Base-by-base conservation (phyloP, 345 rosid species). In the Salix caprea region DNA sequence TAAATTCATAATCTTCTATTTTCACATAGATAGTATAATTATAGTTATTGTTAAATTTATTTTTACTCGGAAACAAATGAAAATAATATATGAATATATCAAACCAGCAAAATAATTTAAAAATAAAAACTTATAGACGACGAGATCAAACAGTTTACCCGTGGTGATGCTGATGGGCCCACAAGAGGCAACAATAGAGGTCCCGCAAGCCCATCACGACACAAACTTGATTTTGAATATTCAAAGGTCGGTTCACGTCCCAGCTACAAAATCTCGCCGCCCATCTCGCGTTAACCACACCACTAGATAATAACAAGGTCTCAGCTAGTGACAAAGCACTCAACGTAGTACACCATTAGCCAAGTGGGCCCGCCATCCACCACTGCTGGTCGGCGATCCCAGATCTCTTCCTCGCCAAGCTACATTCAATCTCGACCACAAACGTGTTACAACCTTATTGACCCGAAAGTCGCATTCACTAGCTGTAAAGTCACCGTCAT, bases 401-500 rank as follows among this genome's bases (percentile, higher is more conserved):
- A 34, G 36, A 52, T 44, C 21, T 26, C 46, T 9, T 24, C 48
- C 5, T 60, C 28, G 56, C 42, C 60, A n/a, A 26, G 58, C 73
- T 24, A 18, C 28, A 56, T 26, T 18, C 71, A n/a, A 66, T 74
- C 65, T 56, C 67, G 24, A 6, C 67, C 78, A 56, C 73, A 76
- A 8, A 54, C 67, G 70, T 64, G 62, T 64, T 70, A 8, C n/a
- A 7, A 54, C 28, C 21, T 23, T 2, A 75, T 19, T 5, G 6
- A 54, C 67, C 5, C 15, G 12, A 36, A 40, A 28, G 46, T 36
- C 76, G 68, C 15, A 5, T 19, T 70, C 24, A 16, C 54, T 13
- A 52, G 82, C 79, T 66, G 76, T 79, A 79, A 74, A 37, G 76
- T 76, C 74, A 68, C 81, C 78, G 77, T 28, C 83, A 9, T 61